Evolutionary conservation across 768 basidiomycete genomes (phyloP), one percentile per base, ranked within the genome.

Genomic region (Fistulinella prunicolor): DNA sequence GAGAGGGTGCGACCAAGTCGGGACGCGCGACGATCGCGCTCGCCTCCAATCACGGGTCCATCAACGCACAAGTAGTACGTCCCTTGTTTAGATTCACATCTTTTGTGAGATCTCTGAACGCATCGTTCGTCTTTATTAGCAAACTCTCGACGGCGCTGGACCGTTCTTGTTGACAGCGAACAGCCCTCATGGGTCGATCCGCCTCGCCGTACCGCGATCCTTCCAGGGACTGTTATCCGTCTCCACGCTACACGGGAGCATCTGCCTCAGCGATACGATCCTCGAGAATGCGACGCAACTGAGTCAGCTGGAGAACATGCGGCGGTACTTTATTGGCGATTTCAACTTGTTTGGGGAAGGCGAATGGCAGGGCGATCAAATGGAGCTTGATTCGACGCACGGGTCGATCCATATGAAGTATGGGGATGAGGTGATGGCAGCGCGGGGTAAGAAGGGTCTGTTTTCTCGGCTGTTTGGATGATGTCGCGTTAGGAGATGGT

Each of bases 311-410:
- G 54, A 40, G 3, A 8, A n/a, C 14, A 28, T 37, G 6, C 54
- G 47, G 28, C 49, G 56, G 30, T 65, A 52, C 41, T 68, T 65
- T 49, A 21, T 65, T 19, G 64, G 66, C 1, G 49, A 66, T 40
- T 56, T 66, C 13, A 3, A 20, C 3, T 10, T 17, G 14, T n/a
- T 68, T 6, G 50, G 51, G 4, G 55, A 53, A 5, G 50, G 20
- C 5, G 45, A 29, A 3, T 66, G 66, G 66, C 30, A 34, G 3
- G 66, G 64, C 0, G 54, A 60, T 20, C 46, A 51, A 16, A 26
- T 66, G 4, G 52, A 49, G 22, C 9, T 61, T 9, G 54, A 61
- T 7, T 20, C 51, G 3, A 9, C 9, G 6, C 49, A 63, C 37
- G 66, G 61, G 5, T 53, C 28, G 6, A 40, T 67, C 10, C 37